Percentiles rank a stretch among this genome's conserved stretches.
phyloP scores from a whole-genome alignment of 305 asterid genomes.

The Fraxinus velutina region DNA sequence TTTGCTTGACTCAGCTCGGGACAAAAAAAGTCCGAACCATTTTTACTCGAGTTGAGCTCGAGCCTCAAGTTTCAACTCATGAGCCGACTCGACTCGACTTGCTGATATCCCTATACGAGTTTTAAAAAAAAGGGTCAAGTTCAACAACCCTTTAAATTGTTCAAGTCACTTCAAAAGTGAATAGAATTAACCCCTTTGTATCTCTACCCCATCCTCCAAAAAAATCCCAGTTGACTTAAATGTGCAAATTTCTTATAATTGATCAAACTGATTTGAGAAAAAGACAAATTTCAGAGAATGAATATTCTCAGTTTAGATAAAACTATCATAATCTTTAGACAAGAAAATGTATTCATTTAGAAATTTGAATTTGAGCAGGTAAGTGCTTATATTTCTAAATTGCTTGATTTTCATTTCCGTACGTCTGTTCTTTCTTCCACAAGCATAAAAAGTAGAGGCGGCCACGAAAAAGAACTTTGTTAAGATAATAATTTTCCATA shows the following conservation, averaged over 20 bases:
- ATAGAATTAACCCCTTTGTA: not conserved
- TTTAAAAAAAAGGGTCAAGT: not conserved
- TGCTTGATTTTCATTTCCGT: not conserved
- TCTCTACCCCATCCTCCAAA: not conserved
- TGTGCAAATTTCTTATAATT: not conserved
- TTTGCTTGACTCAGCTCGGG: too few species aligned
- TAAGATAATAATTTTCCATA: not conserved
- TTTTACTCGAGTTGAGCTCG: too few species aligned
- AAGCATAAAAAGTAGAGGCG: not conserved
- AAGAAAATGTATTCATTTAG: too few species aligned
- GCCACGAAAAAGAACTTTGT: not conserved
- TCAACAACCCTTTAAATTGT: not conserved
- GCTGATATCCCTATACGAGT: too few species aligned
- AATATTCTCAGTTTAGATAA: not conserved
- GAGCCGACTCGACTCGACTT: too few species aligned
- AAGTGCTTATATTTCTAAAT: not conserved
- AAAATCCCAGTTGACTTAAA: not conserved
- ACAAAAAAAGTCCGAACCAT: too few species aligned
- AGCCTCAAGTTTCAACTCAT: too few species aligned
- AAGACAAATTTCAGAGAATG: not conserved
- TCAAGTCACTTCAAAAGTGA: not conserved
- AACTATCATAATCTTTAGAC: not conserved
- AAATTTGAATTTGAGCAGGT: not conserved
- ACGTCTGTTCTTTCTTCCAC: not conserved
- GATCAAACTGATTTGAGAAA: not conserved